A percentile compares a stretch with the other conserved stretches of the same genome.
Evolutionary conservation across 2,329 filamentous ascomycete species (phyloP).

Genomic region (Fusarium udum): DNA sequence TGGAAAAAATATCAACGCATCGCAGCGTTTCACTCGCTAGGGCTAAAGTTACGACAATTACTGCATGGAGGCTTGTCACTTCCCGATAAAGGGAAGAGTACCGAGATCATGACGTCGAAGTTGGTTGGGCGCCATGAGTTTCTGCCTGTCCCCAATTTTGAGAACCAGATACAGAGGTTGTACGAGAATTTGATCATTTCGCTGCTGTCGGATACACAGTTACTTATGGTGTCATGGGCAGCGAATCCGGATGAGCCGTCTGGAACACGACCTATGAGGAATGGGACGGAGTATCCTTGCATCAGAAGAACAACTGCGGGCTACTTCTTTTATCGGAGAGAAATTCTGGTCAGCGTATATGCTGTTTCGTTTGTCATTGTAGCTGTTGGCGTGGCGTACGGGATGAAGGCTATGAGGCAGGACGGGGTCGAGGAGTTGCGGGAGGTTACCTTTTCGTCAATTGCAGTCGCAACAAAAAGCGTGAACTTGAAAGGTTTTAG

Average conservation of each 20-base stretch:
- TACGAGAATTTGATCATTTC: constrained; percentile 34
- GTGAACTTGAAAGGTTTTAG: accelerated
- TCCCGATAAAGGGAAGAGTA: not conserved
- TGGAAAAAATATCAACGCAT: not conserved
- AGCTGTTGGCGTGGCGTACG: constrained; percentile 3
- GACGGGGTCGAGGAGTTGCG: constrained; percentile 23
- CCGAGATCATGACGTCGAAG: not conserved
- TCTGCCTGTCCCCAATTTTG: constrained; percentile 10
- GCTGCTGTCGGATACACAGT: constrained; percentile 17
- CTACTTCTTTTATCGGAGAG: constrained; percentile 23
- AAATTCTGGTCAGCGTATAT: constrained; percentile 14
- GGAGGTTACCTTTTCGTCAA: constrained; percentile 25
- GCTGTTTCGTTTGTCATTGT: constrained; percentile 15
- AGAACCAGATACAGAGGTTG: not conserved
- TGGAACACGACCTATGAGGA: not conserved
- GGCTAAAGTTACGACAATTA: constrained; percentile 9
- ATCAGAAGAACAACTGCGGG: not conserved
- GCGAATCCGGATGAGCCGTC: constrained; percentile 9
- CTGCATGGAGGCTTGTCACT: not conserved
- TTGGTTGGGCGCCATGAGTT: constrained; percentile 20
- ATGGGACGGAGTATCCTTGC: constrained; percentile 10
- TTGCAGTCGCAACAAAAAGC: not conserved
- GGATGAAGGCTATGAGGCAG: constrained; percentile 19
- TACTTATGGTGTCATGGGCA: constrained; percentile 28
- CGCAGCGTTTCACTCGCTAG: constrained; percentile 20